phyloP scores from a whole-genome alignment of 805 yeast species.

The Lipomyces japonicus region DNA sequence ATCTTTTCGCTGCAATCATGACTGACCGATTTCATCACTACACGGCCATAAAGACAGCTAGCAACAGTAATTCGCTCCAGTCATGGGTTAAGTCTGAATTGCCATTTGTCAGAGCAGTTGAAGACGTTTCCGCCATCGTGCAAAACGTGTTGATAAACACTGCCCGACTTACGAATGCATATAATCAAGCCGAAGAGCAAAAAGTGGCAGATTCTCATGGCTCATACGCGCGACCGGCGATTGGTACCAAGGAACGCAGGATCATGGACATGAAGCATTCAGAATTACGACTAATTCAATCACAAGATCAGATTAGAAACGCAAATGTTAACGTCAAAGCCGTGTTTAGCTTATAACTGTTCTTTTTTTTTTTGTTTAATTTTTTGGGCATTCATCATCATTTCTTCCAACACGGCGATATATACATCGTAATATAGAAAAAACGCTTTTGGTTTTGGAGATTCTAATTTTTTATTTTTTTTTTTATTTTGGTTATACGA shows the following conservation, averaged over 20 bases:
- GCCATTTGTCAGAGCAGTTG: slow-evolving; percentile 36
- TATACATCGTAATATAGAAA: too few relatives aligned
- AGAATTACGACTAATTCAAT: slow-evolving; percentile 22
- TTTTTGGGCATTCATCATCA: too few relatives aligned
- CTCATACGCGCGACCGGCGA: slow-evolving; percentile 12
- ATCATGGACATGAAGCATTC: slow-evolving; percentile 27
- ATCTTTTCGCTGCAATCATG: slow-evolving; percentile 75
- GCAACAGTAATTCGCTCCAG: neutral
- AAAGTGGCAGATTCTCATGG: slow-evolving; percentile 7
- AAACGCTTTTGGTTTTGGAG: too few relatives aligned
- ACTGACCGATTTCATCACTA: slow-evolving; percentile 52
- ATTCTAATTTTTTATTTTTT: too few relatives aligned
- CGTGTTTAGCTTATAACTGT: slow-evolving; percentile 1
- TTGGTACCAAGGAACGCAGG: slow-evolving; percentile 23
- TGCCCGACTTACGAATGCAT: slow-evolving; percentile 31
- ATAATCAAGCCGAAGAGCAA: slow-evolving; percentile 11
- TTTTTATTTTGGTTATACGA: too few relatives aligned
- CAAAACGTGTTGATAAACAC: slow-evolving; percentile 50
- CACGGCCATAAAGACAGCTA: slow-evolving; percentile 28
- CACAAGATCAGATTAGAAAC: slow-evolving; percentile 13
- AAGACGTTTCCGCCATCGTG: slow-evolving; percentile 58
- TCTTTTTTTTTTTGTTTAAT: too few relatives aligned
- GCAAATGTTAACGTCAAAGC: slow-evolving; percentile 9
- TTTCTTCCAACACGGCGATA: too few relatives aligned
- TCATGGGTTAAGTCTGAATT: slow-evolving; percentile 10